Evolutionary conservation across 805 yeast genomes (phyloP), one percentile per base, ranked within the genome.

Genomic region (Pichia scutulata): DNA sequence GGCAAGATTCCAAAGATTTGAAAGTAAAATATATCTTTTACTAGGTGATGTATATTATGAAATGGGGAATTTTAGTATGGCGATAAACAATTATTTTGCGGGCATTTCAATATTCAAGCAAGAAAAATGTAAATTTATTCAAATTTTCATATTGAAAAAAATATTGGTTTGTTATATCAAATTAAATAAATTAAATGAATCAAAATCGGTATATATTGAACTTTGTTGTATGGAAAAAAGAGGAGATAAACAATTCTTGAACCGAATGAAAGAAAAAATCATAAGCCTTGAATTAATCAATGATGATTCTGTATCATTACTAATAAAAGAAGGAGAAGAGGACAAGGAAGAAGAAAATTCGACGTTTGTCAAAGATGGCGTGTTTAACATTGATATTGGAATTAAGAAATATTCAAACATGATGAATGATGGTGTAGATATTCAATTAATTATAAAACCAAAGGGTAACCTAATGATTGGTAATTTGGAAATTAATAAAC

Each of bases 41-140:
- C 60, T 82, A 9, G 89, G 77, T 1, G 81, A 80, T 44, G 75
- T 70, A 48, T 69, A 71, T 53, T 71, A 59, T 49, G 42, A 49
- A 1, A 39, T 48, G 30, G 43, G 56, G 8, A 65, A 73, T 42
- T 75, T 57, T 55, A 70, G 70, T 10, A 66, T 67, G 60, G 74
- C 82, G 0, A 60, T 71, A 25, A 70, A 70, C 49, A 65, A 70
- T 49, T 76, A 63, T 55, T 69, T 73, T 41, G 66, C 67, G 1
- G 65, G 78, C 0, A 54, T 70, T 5, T 65, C 68, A 1, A 55
- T 62, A 1, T 66, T 74, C 52, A 65, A 69, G 46, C 63, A 64
- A 30, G 81, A 72, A 40, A 55, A 60, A 5, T 78, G 83, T 82
- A 52, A 51, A 9, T 37, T 50, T 7, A 54, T 78, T 2, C 59